Evolutionary conservation across 2,329 filamentous ascomycete species (phyloP).

Genomic region (Metarhizium rileyi): DNA sequence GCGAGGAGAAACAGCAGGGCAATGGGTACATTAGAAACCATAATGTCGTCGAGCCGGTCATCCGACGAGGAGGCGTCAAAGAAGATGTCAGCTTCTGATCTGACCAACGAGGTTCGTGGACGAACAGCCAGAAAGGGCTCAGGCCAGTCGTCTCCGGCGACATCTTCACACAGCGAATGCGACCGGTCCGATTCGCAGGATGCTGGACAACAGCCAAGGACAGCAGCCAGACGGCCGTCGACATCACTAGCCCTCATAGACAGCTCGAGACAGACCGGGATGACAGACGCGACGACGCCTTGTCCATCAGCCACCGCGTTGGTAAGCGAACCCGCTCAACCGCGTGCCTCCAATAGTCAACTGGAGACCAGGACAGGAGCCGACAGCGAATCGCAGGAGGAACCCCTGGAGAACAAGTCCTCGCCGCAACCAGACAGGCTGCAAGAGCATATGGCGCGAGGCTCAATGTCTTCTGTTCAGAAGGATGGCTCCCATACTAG

Average conservation of each 20-base stretch:
- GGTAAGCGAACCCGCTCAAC: conserved; percentile 45
- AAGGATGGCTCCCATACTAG: conserved; percentile 16
- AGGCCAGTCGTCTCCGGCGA: conserved; percentile 20
- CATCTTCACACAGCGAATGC: conserved; percentile 19
- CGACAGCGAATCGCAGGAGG: conserved; percentile 16
- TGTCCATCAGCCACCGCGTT: conserved; percentile 31
- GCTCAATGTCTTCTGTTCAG: conserved; percentile 17
- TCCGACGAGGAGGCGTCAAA: conserved; percentile 53
- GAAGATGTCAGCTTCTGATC: conserved; percentile 47
- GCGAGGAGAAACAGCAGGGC: conserved; percentile 41
- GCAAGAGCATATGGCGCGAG: conserved; percentile 18
- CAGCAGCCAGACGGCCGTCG: conserved; percentile 17
- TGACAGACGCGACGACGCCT: conserved; percentile 19
- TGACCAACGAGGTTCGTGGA: conserved; percentile 45
- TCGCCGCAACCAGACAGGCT: conserved; percentile 12
- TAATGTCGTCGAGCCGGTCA: conserved; percentile 56
- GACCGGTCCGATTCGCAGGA: conserved; percentile 16
- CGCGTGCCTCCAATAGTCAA: conserved; percentile 44
- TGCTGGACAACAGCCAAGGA: conserved; percentile 10
- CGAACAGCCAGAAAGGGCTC: conserved; percentile 31
- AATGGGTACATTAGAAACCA: conserved; percentile 55
- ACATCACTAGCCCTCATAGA: conserved; percentile 29
- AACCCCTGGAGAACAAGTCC: conserved; percentile 6
- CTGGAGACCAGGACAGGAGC: conserved; percentile 34
- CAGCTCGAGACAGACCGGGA: conserved; percentile 23